phyloP scores from a whole-genome alignment of 1,284 basidiomycete species.

The Cutaneotrichosporon mucoides region DNA sequence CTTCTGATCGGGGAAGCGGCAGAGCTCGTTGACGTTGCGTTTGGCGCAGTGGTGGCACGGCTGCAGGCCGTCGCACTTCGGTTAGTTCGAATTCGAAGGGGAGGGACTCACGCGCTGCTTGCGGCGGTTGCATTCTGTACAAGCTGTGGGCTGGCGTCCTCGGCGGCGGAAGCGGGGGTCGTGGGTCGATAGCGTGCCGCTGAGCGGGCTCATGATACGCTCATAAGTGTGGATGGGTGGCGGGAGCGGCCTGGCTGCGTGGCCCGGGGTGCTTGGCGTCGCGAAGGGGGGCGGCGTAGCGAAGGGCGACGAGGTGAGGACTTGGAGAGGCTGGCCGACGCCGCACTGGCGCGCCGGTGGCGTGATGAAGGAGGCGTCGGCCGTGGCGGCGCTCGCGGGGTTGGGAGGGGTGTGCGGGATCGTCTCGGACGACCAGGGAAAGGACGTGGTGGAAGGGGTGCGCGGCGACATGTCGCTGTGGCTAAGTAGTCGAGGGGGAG shows the following conservation, averaged over 20 bases:
- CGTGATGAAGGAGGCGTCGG: too few species aligned
- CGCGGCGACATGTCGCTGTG: too few species aligned
- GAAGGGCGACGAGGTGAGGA: background rate
- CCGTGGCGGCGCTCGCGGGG: too few species aligned
- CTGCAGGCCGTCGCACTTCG: conserved; percentile 25
- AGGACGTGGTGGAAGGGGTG: too few species aligned
- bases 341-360: background rate
- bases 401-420: too few species aligned
- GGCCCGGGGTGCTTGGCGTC: background rate
- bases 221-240: conserved; percentile 1
- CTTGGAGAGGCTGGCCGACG: background rate
- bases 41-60: conserved; percentile 28
- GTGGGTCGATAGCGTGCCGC: background rate
- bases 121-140: conserved; percentile 27
- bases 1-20: conserved; percentile 18
- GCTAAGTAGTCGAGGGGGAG: too few species aligned
- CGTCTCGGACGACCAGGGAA: too few species aligned
- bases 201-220: conserved; percentile 10
- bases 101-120: conserved; percentile 22
- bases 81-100: background rate
- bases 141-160: conserved; percentile 26
- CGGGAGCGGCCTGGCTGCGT: background rate
- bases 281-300: background rate
- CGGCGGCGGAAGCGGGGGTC: conserved; percentile 12
- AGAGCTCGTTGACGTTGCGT: conserved; percentile 20